Base-by-base conservation (phyloP, 2,329 filamentous ascomycete genomes). In the Lachnellula arida region DNA sequence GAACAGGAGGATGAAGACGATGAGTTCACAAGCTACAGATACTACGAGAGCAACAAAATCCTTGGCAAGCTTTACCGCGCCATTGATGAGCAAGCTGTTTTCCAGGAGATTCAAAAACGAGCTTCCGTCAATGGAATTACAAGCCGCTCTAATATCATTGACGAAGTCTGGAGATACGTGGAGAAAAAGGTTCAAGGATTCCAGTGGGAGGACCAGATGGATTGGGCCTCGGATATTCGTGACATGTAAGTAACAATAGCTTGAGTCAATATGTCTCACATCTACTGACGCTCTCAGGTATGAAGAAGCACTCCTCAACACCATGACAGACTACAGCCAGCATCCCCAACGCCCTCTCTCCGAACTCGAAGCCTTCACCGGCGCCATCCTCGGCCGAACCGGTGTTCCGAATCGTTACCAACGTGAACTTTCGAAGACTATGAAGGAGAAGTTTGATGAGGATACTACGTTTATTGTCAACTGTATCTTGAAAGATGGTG, bases 51-150 rank as follows among this genome's bases (percentile, higher is more conserved):
- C 1, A 63, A 82, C 0, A 90, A 89, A 61, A 75, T 87, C 0
- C 77, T 94, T 0, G 90, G 90, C 0, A 71, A 77, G 4, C 74
- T 95, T 0, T 94, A 88, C 67, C 82, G 88, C 1, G 80, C 78
- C 0, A 85, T 95, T 11, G 83, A 95, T 62, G 89, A 94, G 69
- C 76, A 77, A 46, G 77, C 79, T 51, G 87, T 92, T 44, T 86
- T 73, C 25, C 49, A 55, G 4, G 59, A 70, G 11, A 62, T 72
- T 17, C 64, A 66, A 55, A 47, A 59, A 17, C 42, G 42, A 44
- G n/a, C 42, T 17, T 12, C n/a, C 5, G 53, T 54, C 32, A 14
- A 54, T 8, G 53, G 55, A 12, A 35, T 49, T 12, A 54, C 47
- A n/a, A 53, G 51, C 32, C 50, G 42, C 4, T 57, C 63, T 2